Evolutionary conservation across 1,284 basidiomycete genomes (phyloP), one percentile per base, ranked within the genome.

Genomic region (Coniferiporia sulphurascens): DNA sequence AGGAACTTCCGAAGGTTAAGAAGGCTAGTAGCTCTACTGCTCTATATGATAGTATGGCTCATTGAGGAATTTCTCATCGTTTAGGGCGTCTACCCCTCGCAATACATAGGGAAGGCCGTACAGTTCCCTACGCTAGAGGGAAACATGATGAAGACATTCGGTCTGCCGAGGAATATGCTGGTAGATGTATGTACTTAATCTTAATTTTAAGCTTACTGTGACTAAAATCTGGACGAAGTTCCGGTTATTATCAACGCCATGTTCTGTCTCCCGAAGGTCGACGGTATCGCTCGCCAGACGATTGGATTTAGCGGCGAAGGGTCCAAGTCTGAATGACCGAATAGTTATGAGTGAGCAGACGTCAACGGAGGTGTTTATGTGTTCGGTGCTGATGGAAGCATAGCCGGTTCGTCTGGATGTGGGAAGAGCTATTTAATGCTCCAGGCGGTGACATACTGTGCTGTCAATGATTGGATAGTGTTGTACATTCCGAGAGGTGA

Each of bases 401-500:
- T 61, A 93, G 91, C 84, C 62, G 95, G 95, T n/a, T 71, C 78
- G 1, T 63, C 80, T 6, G 95, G 95, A 1, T 84, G 82, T 58
- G 95, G 95, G 27, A 98, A 98, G 75, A 92, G 88, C 59, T 85
- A 83, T 63, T 73, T 93, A 19, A 75, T 98, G 21, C 74, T 96
- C 1, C 95, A 98, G 70, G 80, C 87, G 0, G 84, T 92, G 0
- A 80, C 90, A 35, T 88, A 94, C 63, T 87, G 87, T 13, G 68
- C 83, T 21, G 76, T 83, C 12, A 81, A 83, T 32, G 82, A 83
- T 13, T 97, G 91, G 90, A 79, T 96, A 43, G 91, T 95, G 27
- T 73, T 97, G 48, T 98, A 96, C 71, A 81, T 94, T n/a, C 93
- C 95, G 2, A 78, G 86, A 73, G 84, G 90, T 91, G 48, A 41